Percentiles rank a stretch among this genome's conserved stretches.
These are phyloP conservation scores for Trichophaea hybrida DNA, from an alignment of 2,329 filamentous ascomycete genomes.

Conservation along the genomic window DNA sequence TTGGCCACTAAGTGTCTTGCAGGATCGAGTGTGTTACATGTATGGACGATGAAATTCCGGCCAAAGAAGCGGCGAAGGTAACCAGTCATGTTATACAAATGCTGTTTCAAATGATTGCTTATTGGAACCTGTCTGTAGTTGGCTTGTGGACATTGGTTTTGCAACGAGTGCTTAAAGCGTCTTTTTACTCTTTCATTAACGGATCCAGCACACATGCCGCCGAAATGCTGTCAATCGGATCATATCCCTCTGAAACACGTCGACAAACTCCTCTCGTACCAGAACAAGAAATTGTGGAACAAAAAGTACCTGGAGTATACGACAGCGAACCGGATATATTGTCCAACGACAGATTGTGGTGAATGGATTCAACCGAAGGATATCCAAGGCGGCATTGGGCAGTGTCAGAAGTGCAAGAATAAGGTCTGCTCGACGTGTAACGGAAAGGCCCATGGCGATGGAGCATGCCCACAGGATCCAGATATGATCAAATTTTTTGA, in stretches of 20 bases:
- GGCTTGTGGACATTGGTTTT: conserved; percentile 69
- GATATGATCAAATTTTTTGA: conserved; percentile 38
- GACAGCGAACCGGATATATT: conserved; percentile 61
- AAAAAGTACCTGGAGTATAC: conserved; percentile 64
- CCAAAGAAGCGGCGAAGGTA: conserved; percentile 44
- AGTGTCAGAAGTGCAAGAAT: conserved; percentile 55
- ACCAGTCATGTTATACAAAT: background rate
- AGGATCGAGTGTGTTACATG: conserved; percentile 63
- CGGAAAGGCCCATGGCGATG: conserved; percentile 53
- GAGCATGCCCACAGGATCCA: conserved; percentile 57
- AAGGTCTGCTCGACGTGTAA: conserved; percentile 64
- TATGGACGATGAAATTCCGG: conserved; percentile 49
- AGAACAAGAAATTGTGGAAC: conserved; percentile 54
- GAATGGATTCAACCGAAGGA: conserved; percentile 64
- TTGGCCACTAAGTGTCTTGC: background rate
- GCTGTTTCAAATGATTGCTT: background rate
- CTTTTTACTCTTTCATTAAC: conserved; percentile 61
- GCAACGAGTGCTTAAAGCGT: conserved; percentile 57
- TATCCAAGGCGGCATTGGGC: conserved; percentile 40
- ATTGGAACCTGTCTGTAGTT: conserved; percentile 35
- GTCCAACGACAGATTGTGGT: conserved; percentile 56
- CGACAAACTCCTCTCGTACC: conserved; percentile 48
- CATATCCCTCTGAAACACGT: conserved; percentile 64
- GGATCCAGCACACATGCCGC: conserved; percentile 72
- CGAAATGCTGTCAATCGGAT: conserved; percentile 60